Conservation (phyloP, 768 basidiomycete species). For the Phanerochaete carnosa region DNA sequence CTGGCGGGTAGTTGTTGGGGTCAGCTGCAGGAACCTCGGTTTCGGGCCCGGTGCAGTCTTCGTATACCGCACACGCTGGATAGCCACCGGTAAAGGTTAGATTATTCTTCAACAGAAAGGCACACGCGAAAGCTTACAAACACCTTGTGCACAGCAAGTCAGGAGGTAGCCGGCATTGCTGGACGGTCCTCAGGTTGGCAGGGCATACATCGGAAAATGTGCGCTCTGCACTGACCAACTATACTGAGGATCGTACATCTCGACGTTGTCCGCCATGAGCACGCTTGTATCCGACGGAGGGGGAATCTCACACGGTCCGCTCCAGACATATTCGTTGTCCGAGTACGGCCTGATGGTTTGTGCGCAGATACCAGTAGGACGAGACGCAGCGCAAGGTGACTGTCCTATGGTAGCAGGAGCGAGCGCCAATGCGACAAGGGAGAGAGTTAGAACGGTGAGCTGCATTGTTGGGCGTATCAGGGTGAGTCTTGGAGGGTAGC, state of each 20-base stretch:
- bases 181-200: neutral
- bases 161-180: neutral
- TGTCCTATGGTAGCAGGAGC: too few relatives aligned
- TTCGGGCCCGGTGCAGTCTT: slow-evolving; percentile 8
- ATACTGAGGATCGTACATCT: slow-evolving; percentile 2
- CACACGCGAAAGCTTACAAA: neutral
- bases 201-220: neutral
- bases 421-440: neutral
- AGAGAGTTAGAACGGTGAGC: neutral
- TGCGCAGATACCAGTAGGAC: neutral
- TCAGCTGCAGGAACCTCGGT: neutral
- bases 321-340: slow-evolving; percentile 8
- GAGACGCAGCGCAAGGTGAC: neutral
- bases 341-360: slow-evolving; percentile 1
- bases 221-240: neutral
- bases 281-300: neutral
- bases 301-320: neutral
- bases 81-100: neutral
- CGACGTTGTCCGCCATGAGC: slow-evolving; percentile 6
- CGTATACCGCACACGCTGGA: neutral
- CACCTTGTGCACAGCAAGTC: slow-evolving; percentile 4
- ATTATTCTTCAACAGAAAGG: neutral
- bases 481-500: too few relatives aligned
- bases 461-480: too few relatives aligned
- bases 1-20: neutral